Conservation (phyloP, 176 grass and related monocot genomes). For the Ensete ventricosum region DNA sequence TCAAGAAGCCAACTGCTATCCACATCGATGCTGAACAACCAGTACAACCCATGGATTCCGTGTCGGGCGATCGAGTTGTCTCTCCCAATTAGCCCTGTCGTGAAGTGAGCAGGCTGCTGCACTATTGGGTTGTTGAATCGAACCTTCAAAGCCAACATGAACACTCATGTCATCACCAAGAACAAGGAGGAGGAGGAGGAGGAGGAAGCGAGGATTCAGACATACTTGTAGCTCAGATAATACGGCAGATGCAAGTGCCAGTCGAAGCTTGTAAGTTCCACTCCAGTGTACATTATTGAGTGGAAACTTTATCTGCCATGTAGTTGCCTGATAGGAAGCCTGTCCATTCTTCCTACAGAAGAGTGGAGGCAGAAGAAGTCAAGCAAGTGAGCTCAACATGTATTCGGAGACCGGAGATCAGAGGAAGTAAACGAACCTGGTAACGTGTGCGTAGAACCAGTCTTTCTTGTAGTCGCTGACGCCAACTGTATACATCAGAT, state of each 20-base stretch:
- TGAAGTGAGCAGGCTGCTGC: constrained; percentile 9
- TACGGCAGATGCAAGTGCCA: neutral
- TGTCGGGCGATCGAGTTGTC: constrained; percentile 58
- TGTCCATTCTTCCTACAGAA: neutral
- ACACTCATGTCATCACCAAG: neutral
- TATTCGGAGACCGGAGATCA: no score
- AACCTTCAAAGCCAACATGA: constrained; percentile 10
- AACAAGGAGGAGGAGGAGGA: neutral
- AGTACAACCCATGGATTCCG: constrained; percentile 30
- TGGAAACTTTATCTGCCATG: neutral
- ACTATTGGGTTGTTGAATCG: constrained; percentile 13
- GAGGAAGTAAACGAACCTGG: constrained; percentile 36
- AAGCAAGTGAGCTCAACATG: neutral
- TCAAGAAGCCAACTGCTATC: constrained; percentile 19
- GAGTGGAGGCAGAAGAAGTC: no score
- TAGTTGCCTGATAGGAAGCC: neutral
- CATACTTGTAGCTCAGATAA: neutral
- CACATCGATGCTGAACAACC: constrained; percentile 33
- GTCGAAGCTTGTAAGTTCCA: neutral
- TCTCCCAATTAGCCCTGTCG: constrained; percentile 29
- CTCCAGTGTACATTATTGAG: neutral
- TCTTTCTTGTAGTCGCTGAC: constrained; percentile 38
- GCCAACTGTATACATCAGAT: constrained; percentile 24
- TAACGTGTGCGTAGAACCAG: constrained; percentile 93
- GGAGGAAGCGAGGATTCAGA: neutral